Evolutionary conservation across 2,329 filamentous ascomycete species (phyloP), one percentile per base, ranked within the genome.

Genomic region (Cadophora sp.): DNA sequence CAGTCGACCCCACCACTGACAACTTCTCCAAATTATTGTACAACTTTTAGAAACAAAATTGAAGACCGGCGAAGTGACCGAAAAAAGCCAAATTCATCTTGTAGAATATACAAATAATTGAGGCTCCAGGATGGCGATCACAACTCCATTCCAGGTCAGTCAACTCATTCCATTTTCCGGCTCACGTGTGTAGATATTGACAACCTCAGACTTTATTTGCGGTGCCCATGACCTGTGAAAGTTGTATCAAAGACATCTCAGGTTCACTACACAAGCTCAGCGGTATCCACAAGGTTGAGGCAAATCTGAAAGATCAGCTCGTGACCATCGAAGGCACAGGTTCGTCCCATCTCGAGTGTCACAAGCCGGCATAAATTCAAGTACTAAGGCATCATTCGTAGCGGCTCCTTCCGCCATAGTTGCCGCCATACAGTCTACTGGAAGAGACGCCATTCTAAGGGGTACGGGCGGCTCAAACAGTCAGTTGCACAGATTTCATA

Each of bases 321-420:
- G 88, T 98, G 40, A 89, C 91, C 19, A 88, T 97, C 48, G 91
- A 96, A 80, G 95, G 96, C 73, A 97, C 92, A 71, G 88, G 89
- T 90, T 83, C 76, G 79, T 77, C 81, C 24, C 62, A 62, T 60
- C 22, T 62, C 40, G 31, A 53, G 14, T 37, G n/a, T 34, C 43
- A 48, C 64, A 34, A 26, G 34, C 51, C 62, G 37, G 37, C 50
- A 43, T 46, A 24, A 31, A 34, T 26, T 40, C 26, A 58, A 19
- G 14, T 48, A 64, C 51, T 61, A 7, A 65, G 46, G 29, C 40
- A 34, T 69, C 34, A 60, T 16, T 61, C 65, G 73, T 75, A 87
- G 92, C 93, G 73, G 89, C 96, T 24, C 96, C 96, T 19, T 97
- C 94, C 64, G 87, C 91, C 56, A 97, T 98, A 72, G 94, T 97